These are phyloP conservation scores for Trichophyton rubrum DNA, from an alignment of 2,329 filamentous ascomycete genomes.

Conservation along the genomic window DNA sequence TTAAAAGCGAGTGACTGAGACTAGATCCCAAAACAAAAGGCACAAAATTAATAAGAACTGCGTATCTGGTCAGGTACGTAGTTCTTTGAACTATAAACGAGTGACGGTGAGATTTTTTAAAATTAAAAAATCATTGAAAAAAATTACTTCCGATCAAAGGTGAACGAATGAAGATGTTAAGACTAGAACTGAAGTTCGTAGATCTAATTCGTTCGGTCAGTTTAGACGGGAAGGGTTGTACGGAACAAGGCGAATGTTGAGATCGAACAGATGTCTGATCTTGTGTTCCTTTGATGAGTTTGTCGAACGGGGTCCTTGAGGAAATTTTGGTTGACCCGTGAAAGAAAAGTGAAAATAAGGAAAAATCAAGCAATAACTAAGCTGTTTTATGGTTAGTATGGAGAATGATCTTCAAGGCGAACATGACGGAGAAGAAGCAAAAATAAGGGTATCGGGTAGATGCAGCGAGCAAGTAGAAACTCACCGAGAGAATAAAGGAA, in stretches of 20 bases:
- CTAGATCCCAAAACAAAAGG: slow-evolving; percentile 27
- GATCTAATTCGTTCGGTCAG: neutral
- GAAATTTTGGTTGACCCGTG: slow-evolving; percentile 2
- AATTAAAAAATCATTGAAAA: slow-evolving; percentile 5
- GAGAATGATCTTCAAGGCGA: neutral
- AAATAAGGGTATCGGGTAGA: slow-evolving; percentile 4
- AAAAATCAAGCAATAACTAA: slow-evolving; percentile 4
- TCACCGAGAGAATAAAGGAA: slow-evolving; percentile 21
- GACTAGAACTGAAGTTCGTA: neutral
- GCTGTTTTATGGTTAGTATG: slow-evolving; percentile 4
- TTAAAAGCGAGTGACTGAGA: slow-evolving; percentile 37
- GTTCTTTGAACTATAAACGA: slow-evolving; percentile 32
- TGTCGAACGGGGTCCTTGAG: neutral
- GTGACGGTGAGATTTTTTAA: slow-evolving; percentile 25
- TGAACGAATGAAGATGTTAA: slow-evolving; percentile 3
- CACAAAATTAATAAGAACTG: slow-evolving; percentile 22
- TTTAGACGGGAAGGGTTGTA: neutral
- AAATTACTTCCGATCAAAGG: slow-evolving; percentile 2
- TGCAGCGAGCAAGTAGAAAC: slow-evolving; percentile 7
- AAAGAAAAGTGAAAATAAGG: neutral
- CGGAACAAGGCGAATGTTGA: neutral
- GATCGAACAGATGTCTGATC: neutral
- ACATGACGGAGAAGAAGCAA: neutral
- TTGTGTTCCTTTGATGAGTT: neutral
- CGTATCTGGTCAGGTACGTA: slow-evolving; percentile 16